Conservation (phyloP, 345 rosid genomes). For the Mangifera indica region DNA sequence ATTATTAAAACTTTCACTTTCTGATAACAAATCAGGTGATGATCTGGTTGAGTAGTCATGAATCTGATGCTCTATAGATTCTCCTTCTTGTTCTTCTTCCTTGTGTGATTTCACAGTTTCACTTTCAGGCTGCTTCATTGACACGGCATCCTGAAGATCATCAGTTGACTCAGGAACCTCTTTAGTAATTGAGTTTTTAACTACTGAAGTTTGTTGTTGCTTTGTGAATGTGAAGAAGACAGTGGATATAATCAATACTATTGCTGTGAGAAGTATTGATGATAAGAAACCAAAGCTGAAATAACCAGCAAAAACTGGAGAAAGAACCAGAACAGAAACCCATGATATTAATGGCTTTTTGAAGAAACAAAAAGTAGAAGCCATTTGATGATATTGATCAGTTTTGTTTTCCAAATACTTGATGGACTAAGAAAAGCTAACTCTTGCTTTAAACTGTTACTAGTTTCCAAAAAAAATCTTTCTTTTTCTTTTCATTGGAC, state of each 20-base stretch:
- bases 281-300: slow-evolving; percentile 34
- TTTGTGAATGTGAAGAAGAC: slow-evolving; percentile 29
- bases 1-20: slow-evolving; percentile 32
- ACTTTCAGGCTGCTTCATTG: slow-evolving; percentile 11
- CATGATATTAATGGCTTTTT: slow-evolving; percentile 33
- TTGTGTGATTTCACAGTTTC: neutral
- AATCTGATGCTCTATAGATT: slow-evolving; percentile 1
- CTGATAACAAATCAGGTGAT: slow-evolving; percentile 28
- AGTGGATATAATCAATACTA: slow-evolving; percentile 35
- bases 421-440: slow-evolving; percentile 24
- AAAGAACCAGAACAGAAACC: slow-evolving; percentile 29
- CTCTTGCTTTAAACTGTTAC: neutral
- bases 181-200: slow-evolving; percentile 12
- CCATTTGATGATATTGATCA: slow-evolving; percentile 28
- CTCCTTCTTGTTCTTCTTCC: slow-evolving; percentile 12
- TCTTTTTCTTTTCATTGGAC: slow-evolving; percentile 7
- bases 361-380: slow-evolving; percentile 28
- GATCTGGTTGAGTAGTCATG: slow-evolving; percentile 16
- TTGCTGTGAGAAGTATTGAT: slow-evolving; percentile 34
- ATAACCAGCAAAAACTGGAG: slow-evolving; percentile 28
- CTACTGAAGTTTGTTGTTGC: slow-evolving; percentile 7
- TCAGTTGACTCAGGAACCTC: slow-evolving; percentile 12
- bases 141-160: slow-evolving; percentile 14
- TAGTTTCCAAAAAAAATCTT: neutral
- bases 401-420: slow-evolving; percentile 23